Base-by-base conservation (phyloP, 2,329 filamentous ascomycete genomes). In the Ophiocordyceps camponoti-floridani region DNA sequence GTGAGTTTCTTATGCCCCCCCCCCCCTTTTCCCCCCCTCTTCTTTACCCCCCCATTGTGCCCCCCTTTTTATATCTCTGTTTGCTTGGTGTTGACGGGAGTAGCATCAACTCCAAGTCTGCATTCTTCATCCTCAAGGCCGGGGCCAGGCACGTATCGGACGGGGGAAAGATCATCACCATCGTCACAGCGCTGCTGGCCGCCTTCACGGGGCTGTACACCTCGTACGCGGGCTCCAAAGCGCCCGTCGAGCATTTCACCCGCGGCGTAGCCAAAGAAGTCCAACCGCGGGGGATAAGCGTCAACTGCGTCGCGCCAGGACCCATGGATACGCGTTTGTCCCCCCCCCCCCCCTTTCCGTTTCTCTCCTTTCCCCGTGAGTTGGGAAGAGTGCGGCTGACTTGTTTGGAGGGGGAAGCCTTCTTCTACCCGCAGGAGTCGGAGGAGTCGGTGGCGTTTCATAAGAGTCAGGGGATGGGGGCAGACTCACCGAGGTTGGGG, bases 161-260 rank as follows among this genome's bases (percentile, higher is more conserved):
- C 31, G 65, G 62, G n/a, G 65, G 66, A 45, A 68, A 66, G 55
- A 60, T 69, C 47, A 64, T 69, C 54, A 66, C 61, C 38, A 63
- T 66, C 41, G 62, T 67, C 30, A 69, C 65, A 2, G 59, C 63
- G 1, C 56, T 68, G 41, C 57, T 68, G 5, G 65, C 60, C 11
- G 66, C 64, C n/a, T 69, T 67, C 46, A 68, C 63, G 0, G 61
- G 63, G 31, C 58, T 56, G 48, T 68, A 68, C 48, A 68, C 64
- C 1, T 63, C 61, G 0, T 68, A 69, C 43, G 65, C 65, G 26
- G 66, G 64, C 13, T 63, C 59, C 54, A 64, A 59, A 51, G 59
- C 58, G 0, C 59, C 60, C 3, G 60, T 64, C 30, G 62, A 64
- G 52, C 61, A 58, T 47, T 63, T 65, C 45, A 63, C 60, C 1